Conservation (phyloP, 441 rosid species). For the Adansonia rubrostipa region DNA sequence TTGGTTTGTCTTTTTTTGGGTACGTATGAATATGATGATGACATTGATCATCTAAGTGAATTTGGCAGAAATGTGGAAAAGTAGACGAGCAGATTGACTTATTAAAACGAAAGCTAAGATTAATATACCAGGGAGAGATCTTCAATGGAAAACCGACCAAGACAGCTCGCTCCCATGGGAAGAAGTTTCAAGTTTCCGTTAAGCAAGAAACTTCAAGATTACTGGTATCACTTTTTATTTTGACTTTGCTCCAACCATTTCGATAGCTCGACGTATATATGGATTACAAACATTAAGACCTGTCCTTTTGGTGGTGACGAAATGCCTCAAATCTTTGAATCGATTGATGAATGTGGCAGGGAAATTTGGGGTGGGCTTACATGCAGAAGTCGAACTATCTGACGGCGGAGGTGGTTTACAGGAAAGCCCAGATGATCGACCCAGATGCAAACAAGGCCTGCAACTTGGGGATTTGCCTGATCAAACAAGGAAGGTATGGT, state of each 20-base stretch:
- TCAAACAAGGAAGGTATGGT: slow-evolving; percentile 60
- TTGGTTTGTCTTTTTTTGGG: neutral
- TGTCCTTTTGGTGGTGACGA: neutral
- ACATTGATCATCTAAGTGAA: neutral
- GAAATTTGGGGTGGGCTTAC: slow-evolving; percentile 96
- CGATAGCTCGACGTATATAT: neutral
- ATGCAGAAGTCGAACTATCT: slow-evolving; percentile 83
- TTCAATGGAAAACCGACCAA: slow-evolving; percentile 85
- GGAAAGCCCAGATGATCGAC: slow-evolving; percentile 82
- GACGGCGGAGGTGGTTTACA: slow-evolving; percentile 79
- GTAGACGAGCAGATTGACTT: slow-evolving; percentile 77
- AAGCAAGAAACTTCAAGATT: slow-evolving; percentile 84
- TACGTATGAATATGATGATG: neutral
- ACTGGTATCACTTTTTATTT: slow-evolving; percentile 45
- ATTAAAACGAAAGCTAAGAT: slow-evolving; percentile 70
- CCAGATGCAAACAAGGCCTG: slow-evolving; percentile 71
- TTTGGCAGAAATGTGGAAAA: slow-evolving; percentile 76
- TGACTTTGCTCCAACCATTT: neutral
- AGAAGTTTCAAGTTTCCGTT: slow-evolving; percentile 87
- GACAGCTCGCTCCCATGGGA: slow-evolving; percentile 93
- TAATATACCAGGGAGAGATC: slow-evolving; percentile 77
- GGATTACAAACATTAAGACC: neutral
- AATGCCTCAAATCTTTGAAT: neutral
- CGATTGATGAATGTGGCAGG: slow-evolving; percentile 41
- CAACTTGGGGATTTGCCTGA: slow-evolving; percentile 71